phyloP scores from a whole-genome alignment of 75 land plant species.

The Cunninghamia lanceolata region DNA sequence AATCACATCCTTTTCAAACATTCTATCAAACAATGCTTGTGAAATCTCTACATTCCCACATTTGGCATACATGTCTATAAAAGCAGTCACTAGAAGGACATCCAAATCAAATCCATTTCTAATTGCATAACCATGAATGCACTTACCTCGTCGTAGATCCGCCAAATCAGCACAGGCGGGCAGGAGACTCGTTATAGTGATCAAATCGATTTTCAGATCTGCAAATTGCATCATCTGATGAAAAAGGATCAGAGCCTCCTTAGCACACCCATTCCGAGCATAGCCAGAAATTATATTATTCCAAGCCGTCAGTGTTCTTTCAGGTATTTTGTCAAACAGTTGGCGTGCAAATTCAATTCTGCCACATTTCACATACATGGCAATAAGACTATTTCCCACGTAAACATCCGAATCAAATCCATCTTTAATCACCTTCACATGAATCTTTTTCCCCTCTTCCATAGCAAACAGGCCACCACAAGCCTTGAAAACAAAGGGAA shows the following conservation, averaged over 20 bases:
- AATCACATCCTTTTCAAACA: conserved; percentile 1
- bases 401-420: conserved; percentile 17
- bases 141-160: conserved; percentile 4
- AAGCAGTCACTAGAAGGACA: conserved; percentile 10
- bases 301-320: conserved; percentile 12
- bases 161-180: conserved; percentile 13
- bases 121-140: conserved; percentile 11
- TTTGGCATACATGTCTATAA: conserved; percentile 26
- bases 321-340: conserved; percentile 13
- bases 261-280: conserved; percentile 5
- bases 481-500: conserved; percentile 13
- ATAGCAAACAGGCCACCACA: conserved; percentile 10
- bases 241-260: conserved; percentile 13
- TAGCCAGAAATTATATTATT: conserved; percentile 13
- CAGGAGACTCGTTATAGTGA: neutral
- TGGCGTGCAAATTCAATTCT: conserved; percentile 12
- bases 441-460: conserved; percentile 18
- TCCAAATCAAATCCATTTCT: conserved; percentile 19
- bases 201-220: neutral
- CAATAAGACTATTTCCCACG: conserved; percentile 12
- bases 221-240: neutral
- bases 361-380: conserved; percentile 28
- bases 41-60: conserved; percentile 15
- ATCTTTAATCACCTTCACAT: conserved; percentile 1
- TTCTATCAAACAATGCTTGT: conserved; percentile 1